Evolutionary conservation across 768 basidiomycete genomes (phyloP), one percentile per base, ranked within the genome.

Genomic region (Epithele typhae): DNA sequence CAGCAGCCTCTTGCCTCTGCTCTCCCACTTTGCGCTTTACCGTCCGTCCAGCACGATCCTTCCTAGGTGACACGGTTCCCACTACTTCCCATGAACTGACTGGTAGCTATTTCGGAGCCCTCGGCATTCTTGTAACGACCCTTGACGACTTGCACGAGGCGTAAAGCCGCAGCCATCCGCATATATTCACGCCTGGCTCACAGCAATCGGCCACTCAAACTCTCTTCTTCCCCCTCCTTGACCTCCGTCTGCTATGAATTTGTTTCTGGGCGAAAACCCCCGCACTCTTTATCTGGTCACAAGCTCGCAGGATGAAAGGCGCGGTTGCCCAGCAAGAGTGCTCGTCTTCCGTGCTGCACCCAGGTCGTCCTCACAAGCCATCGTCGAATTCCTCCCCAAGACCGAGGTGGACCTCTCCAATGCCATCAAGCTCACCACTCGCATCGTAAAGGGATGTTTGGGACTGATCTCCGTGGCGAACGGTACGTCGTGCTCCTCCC

Each of bases 351-450:
- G 87, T 39, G 75, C 78, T 19, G 79, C 82, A 18, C 72, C 68
- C 45, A 61, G 63, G 36, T 52, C 51, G 7, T 64, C 78, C 8
- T 64, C 63, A 21, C 87, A 90, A 60, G 87, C 87, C 37, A 78
- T 94, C 35, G 91, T 95, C 19, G 92, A 95, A 65, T 92, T 94
- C 58, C 65, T 94, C 10, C 81, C 77, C 0, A 82, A 81, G 52
- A 72, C 79, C 42, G 76, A 89, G 57, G 76, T 94, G 32, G 81
- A 92, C 59, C 71, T 89, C 34, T 59, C 69, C 21, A 77, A 73
- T 48, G 70, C 84, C 25, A 71, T 87, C 43, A 77, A 76, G 54
- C 60, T 92, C 44, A 86, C 85, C n/a, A 82, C 68, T 46, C 78
- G 85, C 43, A 67, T 79, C 21, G 80, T 87, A 5, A 85, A 90